Base-by-base conservation (phyloP, 768 basidiomycete species). In the Strobilomyces confusus region DNA sequence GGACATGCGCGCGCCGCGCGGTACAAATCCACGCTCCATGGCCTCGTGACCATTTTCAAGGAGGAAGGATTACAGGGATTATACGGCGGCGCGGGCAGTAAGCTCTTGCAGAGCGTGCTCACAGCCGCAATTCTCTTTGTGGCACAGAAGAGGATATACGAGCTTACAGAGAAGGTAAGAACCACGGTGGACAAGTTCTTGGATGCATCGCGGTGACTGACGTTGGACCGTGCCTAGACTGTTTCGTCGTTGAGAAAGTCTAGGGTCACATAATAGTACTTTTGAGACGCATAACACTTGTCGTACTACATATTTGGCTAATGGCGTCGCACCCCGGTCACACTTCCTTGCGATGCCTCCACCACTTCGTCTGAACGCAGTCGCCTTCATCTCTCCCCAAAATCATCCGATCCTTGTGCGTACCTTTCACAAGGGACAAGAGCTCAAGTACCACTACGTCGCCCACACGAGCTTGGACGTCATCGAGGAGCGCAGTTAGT, bases 51-150 rank as follows among this genome's bases (percentile, higher is more conserved):
- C 30, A 93, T 97, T 63, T 61, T 94, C 58, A 75, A 74, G 55
- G 80, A 87, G 58, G 95, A 97, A 64, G 92, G 89, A 2, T 58
- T 88, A n/a, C 76, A 74, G 60, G 94, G 94, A 2, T 68, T 97
- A 20, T 97, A 97, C 76, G 87, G 82, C 59, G 95, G 95, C 7
- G 80, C 95, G 25, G 78, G 79, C 14, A 90, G 86, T 63, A 99
- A 99, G 73, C 82, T 99, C 20, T 53, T 89, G 5, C 95, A 98
- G 71, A 92, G 89, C 58, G 91, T 97, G 1, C 77, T 98, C 46
- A 95, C 93, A 9, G 94, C 94, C 15, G 92, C 93, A 7, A 92
- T 98, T 60, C 77, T 98, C 58, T 98, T 98, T 66, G 89, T 86
- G 14, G 83, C 89, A 8, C 95, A 98, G 70, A 80, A 86, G 62